These are phyloP conservation scores for Ophiobolus disseminans DNA, from an alignment of 2,329 filamentous ascomycete species.

Conservation along the genomic window DNA sequence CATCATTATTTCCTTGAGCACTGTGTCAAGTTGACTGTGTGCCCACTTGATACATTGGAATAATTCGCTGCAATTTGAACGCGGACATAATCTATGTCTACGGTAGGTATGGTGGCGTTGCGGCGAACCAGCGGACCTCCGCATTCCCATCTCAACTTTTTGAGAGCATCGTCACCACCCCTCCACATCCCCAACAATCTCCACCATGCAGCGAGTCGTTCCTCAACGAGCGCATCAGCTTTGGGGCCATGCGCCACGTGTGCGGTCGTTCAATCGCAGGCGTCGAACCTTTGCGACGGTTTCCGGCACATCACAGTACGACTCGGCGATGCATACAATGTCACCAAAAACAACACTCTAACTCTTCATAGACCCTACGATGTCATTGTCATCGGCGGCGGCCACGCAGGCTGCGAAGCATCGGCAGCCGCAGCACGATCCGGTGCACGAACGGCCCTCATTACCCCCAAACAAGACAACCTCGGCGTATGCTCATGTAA, in stretches of 20 bases:
- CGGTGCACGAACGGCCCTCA: constrained; percentile 85
- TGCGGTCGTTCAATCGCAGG: constrained; percentile 49
- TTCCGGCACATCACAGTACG: constrained; percentile 44
- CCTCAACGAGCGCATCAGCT: constrained; percentile 48
- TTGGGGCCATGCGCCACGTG: constrained; percentile 58
- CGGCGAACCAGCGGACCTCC: constrained; percentile 23
- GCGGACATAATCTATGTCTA: neutral
- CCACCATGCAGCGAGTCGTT: constrained; percentile 32
- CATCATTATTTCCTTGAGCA: too few species aligned
- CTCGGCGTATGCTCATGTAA: constrained; percentile 97
- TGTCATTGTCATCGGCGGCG: constrained; percentile 94
- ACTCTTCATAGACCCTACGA: constrained; percentile 71
- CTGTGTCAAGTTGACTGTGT: too few species aligned
- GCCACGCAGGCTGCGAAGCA: constrained; percentile 94
- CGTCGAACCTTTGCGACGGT: constrained; percentile 56
- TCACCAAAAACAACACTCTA: constrained; percentile 14
- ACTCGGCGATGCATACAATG: neutral
- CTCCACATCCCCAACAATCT: neutral
- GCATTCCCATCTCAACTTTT: constrained; percentile 17
- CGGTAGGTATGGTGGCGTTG: constrained; percentile 8
- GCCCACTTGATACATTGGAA: too few species aligned
- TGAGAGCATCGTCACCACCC: neutral
- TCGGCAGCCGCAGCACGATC: constrained; percentile 87
- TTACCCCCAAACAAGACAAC: constrained; percentile 88
- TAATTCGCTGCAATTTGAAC: neutral